Evolutionary conservation across 106 monocot genomes (phyloP), one percentile per base, ranked within the genome.

Genomic region (Amphibolis antarctica): DNA sequence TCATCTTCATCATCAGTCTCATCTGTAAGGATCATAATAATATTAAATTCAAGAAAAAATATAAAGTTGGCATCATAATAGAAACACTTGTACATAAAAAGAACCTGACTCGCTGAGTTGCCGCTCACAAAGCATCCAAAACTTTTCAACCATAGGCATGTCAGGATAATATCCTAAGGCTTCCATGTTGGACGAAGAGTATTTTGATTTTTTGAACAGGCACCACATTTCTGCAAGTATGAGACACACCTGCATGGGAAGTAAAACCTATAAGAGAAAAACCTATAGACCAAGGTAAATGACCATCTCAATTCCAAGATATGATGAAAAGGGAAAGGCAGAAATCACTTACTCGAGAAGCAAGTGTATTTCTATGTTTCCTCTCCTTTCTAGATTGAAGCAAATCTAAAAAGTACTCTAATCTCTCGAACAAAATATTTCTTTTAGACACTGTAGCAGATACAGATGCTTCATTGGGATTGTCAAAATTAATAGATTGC

Each of bases 1-100:
- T 83, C 89, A 76, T 80, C 76, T 75, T 96, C 96, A 68, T 96
- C 96, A 76, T 96, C 96, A 44, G 86, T 96, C 63, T 96, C 96
- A 84, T 90, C 96, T 96, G 76, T n/a, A 30, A 51, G 43, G 44
- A 46, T 59, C 18, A 67, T 22, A 22, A 7, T 20, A 12, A 19
- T 19, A 61, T 61, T 36, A 20, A 42, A 42, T 42, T 42, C 20
- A 42, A 43, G 44, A 12, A 42, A 4, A 61, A 61, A 61, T 12
- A 24, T 55, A 55, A 61, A 57, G 26, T 15, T 28, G 15, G 6
- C 26, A 25, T 15, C 26, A 30, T 28, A 57, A 57, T 1, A 61
- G 21, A 19, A 43, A 31, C 26, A 59, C 20, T 13, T 22, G 21
- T 14, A 12, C 13, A 56, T 25, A 12, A 27, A 56, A 13, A 55